Base-by-base conservation (phyloP, 2,329 filamentous ascomycete species). In the Colletotrichum aenigma region DNA sequence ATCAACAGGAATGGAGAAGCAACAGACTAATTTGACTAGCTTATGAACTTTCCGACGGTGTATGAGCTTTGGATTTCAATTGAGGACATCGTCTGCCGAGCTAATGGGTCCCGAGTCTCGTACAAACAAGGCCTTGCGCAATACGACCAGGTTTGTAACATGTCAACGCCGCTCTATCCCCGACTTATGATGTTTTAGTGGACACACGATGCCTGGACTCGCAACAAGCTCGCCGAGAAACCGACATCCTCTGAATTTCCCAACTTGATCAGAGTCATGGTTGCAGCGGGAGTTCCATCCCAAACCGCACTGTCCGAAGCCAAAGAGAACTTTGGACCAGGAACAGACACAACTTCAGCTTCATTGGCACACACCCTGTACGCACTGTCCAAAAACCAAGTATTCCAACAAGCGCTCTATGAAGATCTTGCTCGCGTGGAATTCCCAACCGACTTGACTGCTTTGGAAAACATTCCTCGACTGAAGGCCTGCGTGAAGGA, bases 281-380 rank as follows among this genome's bases (percentile, higher is more conserved):
- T 79, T 1, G 58, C 66, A 9, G 76, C 77, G 1, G 80, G 79
- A 0, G 64, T 81, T 3, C 79, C 77, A 13, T 65, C 78, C 0
- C 77, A 81, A 65, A 81, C 80, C 2, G 78, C 80, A 4, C 68
- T 82, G 4, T 79, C 81, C 0, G 81, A 83, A 75, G 81, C 81
- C 2, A 81, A 79, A 4, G 80, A 82, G 38, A 82, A 81, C 6
- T 76, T 83, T 1, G 81, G 81, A 1, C 81, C 81, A 0, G 82
- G 81, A 30, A 83, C 81, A 3, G 81, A 83, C 38, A 83, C 82
- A 3, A 83, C 82, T 1, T 82, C 81, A 3, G 81, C 77, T 24
- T 80, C 81, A 1, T 74, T 82, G 15, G 81, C 81, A 3, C 82
- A 83, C 64, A 82, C 82, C 9, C 55, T 83, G 2, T 83, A 77